These are phyloP conservation scores for Ambrosiella beaveri DNA, from an alignment of 2,329 filamentous ascomycete species.

Conservation along the genomic window DNA sequence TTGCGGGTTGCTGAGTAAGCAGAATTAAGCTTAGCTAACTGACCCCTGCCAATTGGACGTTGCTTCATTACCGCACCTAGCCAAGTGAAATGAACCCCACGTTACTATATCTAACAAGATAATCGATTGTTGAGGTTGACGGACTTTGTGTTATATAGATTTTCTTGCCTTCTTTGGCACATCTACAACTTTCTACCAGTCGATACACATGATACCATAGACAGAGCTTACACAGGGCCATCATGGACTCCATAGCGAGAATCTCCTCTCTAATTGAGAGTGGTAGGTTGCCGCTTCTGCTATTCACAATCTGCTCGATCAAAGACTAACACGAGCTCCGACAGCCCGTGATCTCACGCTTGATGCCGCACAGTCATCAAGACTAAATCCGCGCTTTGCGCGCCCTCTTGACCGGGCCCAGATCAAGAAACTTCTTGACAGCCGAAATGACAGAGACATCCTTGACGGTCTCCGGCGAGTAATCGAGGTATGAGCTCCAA, in stretches of 20 bases:
- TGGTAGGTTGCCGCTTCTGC: constrained; percentile 37
- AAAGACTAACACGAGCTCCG: background rate
- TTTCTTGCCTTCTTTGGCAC: too few species aligned
- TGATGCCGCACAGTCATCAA: constrained; percentile 83
- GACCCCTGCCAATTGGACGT: too few species aligned
- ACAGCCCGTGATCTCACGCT: constrained; percentile 89
- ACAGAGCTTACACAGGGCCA: background rate
- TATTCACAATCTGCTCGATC: background rate
- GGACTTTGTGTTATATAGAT: too few species aligned
- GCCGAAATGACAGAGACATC: constrained; percentile 79
- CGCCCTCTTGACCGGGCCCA: constrained; percentile 59
- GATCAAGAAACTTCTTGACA: constrained; percentile 89
- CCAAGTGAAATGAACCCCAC: too few species aligned
- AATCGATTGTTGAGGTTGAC: too few species aligned
- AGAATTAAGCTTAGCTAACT: too few species aligned
- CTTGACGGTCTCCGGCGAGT: constrained; percentile 81
- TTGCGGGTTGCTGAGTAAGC: too few species aligned
- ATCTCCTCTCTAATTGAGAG: constrained; percentile 91
- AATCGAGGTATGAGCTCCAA: constrained; percentile 49
- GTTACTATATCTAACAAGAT: too few species aligned
- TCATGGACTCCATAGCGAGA: constrained; percentile 89
- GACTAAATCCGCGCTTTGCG: constrained; percentile 42
- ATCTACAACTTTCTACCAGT: too few species aligned
- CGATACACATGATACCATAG: background rate
- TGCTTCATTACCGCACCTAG: too few species aligned